Evolutionary conservation across 176 grass and related monocot genomes (phyloP).

Genomic region (Carex scoparia): DNA sequence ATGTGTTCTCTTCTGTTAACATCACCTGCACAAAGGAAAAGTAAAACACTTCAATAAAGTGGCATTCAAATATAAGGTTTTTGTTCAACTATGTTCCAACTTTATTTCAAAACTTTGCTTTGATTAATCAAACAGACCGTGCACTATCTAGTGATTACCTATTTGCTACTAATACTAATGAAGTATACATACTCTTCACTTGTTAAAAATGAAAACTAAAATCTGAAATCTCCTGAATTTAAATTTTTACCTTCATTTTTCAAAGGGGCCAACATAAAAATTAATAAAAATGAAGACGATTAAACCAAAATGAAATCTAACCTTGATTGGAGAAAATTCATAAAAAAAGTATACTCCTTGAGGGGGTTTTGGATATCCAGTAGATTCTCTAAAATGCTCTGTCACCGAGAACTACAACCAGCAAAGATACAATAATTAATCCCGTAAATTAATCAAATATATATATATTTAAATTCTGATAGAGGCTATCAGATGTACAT

Average conservation of each 20-base stretch:
- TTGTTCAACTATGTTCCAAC: not conserved
- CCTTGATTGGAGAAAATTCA: constrained; percentile 98
- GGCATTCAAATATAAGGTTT: not conserved
- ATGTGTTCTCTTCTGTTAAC: constrained; percentile 91
- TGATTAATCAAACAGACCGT: not conserved
- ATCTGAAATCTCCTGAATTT: not conserved
- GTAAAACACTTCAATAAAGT: not conserved
- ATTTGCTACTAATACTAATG: not conserved
- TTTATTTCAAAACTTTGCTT: not conserved
- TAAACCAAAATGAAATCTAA: constrained; percentile 13
- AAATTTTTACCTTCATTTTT: not conserved
- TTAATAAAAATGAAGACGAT: not conserved
- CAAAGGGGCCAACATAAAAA: not conserved
- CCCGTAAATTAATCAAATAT: not conserved
- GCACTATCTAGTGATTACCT: not conserved
- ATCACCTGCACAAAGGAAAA: constrained; percentile 54
- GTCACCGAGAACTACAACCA: constrained; percentile 91
- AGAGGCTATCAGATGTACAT: no score
- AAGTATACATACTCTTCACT: not conserved
- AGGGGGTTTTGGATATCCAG: constrained; percentile 81
- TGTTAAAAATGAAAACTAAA: not conserved
- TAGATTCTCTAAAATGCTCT: constrained; percentile 90
- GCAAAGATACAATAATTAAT: constrained; percentile 32
- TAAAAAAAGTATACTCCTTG: constrained; percentile 94
- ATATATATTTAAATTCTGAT: not conserved